These are phyloP conservation scores for Lentinula boryana DNA, from an alignment of 768 basidiomycete species.

Conservation along the genomic window DNA sequence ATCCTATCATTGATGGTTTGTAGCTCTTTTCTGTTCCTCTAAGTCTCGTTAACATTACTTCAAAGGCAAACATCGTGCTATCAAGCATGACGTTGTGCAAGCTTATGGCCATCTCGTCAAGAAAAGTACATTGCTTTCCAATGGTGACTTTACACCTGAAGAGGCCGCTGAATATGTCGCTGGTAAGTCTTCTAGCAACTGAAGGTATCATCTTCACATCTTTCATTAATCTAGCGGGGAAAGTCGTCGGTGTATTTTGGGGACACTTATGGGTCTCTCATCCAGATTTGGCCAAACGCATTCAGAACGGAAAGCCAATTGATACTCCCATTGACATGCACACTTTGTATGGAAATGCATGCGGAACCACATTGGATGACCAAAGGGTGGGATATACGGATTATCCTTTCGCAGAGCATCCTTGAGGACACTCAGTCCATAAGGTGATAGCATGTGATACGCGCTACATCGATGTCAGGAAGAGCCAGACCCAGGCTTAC, in stretches of 20 bases:
- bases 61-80: slow-evolving; percentile 14
- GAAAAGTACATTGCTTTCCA: slow-evolving; percentile 18
- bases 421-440: background rate
- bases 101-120: slow-evolving; percentile 19
- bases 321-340: slow-evolving; percentile 13
- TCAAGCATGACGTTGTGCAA: slow-evolving; percentile 21
- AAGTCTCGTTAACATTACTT: slow-evolving; percentile 13
- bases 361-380: background rate
- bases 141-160: slow-evolving; percentile 17
- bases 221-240: background rate
- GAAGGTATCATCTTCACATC: background rate
- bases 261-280: slow-evolving; percentile 19
- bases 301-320: slow-evolving; percentile 15
- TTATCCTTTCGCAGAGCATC: background rate
- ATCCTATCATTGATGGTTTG: slow-evolving; percentile 1
- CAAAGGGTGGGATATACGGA: slow-evolving; percentile 4
- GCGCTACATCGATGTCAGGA: too few relatives aligned
- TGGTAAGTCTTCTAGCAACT: background rate
- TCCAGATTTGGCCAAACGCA: slow-evolving; percentile 20
- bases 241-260: slow-evolving; percentile 17
- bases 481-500: too few relatives aligned
- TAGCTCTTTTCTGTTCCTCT: slow-evolving; percentile 6
- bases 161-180: slow-evolving; percentile 14
- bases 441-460: too few relatives aligned
- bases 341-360: slow-evolving; percentile 11